Evolutionary conservation across 352 stramenopile genomes (phyloP).

Genomic region (Paralagenidium karlingii): DNA sequence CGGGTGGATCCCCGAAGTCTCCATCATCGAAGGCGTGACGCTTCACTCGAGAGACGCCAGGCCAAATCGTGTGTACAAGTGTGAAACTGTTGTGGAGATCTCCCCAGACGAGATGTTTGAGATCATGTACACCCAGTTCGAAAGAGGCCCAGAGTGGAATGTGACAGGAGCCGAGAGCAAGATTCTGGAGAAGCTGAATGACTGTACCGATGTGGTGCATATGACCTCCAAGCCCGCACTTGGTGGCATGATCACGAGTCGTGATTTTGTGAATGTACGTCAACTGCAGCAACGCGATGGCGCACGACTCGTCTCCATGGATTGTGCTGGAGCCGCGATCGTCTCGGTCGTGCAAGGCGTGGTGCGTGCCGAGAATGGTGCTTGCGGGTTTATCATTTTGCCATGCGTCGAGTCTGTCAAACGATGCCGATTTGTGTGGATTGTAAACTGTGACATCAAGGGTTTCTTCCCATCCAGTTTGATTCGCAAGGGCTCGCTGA

Average conservation of each 20-base stretch:
- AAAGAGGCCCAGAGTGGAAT: conserved; percentile 51
- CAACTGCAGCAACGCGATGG: conserved; percentile 58
- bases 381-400: conserved; percentile 61
- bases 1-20: conserved; percentile 38
- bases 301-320: conserved; percentile 51
- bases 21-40: conserved; percentile 34
- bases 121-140: conserved; percentile 57
- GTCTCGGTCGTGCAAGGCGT: conserved; percentile 55
- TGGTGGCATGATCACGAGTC: conserved; percentile 61
- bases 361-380: conserved; percentile 63
- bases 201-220: conserved; percentile 62
- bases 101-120: conserved; percentile 70
- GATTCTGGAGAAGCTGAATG: conserved; percentile 46
- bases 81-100: conserved; percentile 43
- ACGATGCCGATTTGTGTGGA: conserved; percentile 67
- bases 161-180: conserved; percentile 68
- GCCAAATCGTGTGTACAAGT: conserved; percentile 64
- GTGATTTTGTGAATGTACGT: conserved; percentile 71
- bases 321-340: conserved; percentile 52
- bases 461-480: conserved; percentile 66
- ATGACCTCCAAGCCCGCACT: conserved; percentile 52
- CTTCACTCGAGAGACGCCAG: conserved; percentile 64
- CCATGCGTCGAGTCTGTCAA: conserved; percentile 6
- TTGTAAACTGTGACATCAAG: conserved; percentile 80
- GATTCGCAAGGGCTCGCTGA: conserved; percentile 70